A percentile compares a stretch with the other conserved stretches of the same genome.
Conservation (phyloP, 495 filamentous ascomycete species). For the Aspergillus conjunctus region DNA sequence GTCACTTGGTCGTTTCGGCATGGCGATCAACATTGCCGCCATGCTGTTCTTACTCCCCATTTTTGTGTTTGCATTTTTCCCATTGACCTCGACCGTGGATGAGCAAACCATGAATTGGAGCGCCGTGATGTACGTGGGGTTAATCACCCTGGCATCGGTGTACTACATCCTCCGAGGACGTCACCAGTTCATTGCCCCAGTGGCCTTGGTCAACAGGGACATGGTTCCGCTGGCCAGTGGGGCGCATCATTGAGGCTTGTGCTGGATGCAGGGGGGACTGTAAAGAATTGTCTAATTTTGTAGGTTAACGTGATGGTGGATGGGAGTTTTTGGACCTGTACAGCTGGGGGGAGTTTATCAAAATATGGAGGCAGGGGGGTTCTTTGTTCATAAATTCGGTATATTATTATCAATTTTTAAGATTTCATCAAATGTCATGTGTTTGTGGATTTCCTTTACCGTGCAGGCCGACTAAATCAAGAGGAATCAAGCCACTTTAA, state of each 20-base stretch:
- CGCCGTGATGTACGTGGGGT: conserved; percentile 48
- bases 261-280: neutral
- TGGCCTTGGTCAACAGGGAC: conserved; percentile 48
- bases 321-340: neutral
- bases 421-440: no score
- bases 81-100: conserved; percentile 43
- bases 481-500: no score
- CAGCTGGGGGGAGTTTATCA: neutral
- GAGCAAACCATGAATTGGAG: conserved; percentile 53
- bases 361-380: neutral
- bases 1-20: conserved; percentile 51
- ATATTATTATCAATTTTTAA: no score
- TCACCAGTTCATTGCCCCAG: conserved; percentile 47
- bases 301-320: neutral
- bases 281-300: neutral
- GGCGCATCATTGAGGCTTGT: neutral
- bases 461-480: no score
- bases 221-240: conserved; percentile 4
- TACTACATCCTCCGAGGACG: conserved; percentile 49
- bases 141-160: conserved; percentile 45
- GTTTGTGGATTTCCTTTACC: no score
- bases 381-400: no score
- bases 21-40: conserved; percentile 48
- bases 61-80: conserved; percentile 59
- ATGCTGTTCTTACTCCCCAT: conserved; percentile 45